Percentiles rank a stretch among this genome's conserved stretches.
phyloP scores from a whole-genome alignment of 2,329 filamentous ascomycete genomes.

The Huntiella moniliformis region DNA sequence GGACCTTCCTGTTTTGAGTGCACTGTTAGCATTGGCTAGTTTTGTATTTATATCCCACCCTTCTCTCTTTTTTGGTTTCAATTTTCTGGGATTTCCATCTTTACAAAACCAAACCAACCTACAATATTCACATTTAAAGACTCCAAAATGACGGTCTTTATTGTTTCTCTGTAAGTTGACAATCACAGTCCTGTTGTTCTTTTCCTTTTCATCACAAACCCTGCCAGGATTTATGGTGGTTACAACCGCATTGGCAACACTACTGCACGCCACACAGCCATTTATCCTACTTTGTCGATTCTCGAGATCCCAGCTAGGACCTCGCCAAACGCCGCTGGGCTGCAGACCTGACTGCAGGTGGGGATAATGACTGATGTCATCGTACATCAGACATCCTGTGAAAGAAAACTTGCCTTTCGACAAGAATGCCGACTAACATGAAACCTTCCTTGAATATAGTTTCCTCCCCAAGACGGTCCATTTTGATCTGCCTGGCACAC shows the following conservation, averaged over 20 bases:
- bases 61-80: background rate
- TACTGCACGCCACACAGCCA: no score
- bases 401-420: no score
- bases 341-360: no score
- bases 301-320: no score
- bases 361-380: slow-evolving; percentile 2
- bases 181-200: no score
- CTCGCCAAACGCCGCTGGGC: no score
- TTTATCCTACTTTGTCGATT: no score
- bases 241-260: no score
- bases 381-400: no score
- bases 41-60: background rate
- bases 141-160: slow-evolving; percentile 28
- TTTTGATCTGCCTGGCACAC: slow-evolving; percentile 50
- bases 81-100: background rate
- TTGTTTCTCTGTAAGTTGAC: slow-evolving; percentile 28
- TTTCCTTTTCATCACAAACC: background rate
- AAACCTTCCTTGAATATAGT: slow-evolving; percentile 25
- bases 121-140: background rate
- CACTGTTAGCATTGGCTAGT: background rate
- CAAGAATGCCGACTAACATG: background rate
- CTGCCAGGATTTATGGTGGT: no score
- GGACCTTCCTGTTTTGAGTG: background rate
- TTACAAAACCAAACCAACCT: background rate
- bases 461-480: slow-evolving; percentile 86